Conservation (phyloP, 306 rosid genomes). For the Lagenaria siceraria region DNA sequence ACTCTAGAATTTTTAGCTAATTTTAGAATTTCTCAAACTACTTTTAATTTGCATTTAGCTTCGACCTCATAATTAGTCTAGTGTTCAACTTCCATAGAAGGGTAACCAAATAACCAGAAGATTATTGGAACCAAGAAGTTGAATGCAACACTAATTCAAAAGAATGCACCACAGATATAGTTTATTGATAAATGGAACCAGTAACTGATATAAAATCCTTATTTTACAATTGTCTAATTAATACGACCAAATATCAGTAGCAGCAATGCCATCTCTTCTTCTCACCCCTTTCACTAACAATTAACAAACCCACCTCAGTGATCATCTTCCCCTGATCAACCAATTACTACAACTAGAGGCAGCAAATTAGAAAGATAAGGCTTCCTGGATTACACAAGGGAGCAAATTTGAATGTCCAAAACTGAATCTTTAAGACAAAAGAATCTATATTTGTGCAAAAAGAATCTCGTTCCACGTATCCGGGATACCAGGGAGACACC, state of each 20-base stretch:
- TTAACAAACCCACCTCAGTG: too few relatives aligned
- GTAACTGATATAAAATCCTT: not conserved
- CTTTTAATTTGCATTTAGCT: too few relatives aligned
- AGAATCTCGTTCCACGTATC: constrained; percentile 94
- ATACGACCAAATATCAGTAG: too few relatives aligned
- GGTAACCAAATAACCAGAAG: not conserved
- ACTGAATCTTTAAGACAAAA: not conserved
- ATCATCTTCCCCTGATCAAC: too few relatives aligned
- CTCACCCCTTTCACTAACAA: too few relatives aligned
- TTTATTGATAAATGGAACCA: not conserved
- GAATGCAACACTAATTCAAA: not conserved
- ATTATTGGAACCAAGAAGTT: not conserved
- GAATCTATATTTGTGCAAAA: constrained; percentile 52
- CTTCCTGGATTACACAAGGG: not conserved
- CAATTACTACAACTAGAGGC: too few relatives aligned
- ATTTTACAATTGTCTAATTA: not conserved
- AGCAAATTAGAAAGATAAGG: too few relatives aligned
- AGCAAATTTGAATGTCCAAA: not conserved
- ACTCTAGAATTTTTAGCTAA: too few relatives aligned
- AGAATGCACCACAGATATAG: not conserved
- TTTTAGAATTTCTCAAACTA: too few relatives aligned
- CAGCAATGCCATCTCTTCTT: too few relatives aligned
- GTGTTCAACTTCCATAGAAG: not conserved
- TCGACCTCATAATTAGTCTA: too few relatives aligned
- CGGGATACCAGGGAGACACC: constrained; percentile 91